Percentiles rank a stretch among this genome's conserved stretches.
Evolutionary conservation across 2,329 filamentous ascomycete species (phyloP).

Genomic region (Nemania diffusa): DNA sequence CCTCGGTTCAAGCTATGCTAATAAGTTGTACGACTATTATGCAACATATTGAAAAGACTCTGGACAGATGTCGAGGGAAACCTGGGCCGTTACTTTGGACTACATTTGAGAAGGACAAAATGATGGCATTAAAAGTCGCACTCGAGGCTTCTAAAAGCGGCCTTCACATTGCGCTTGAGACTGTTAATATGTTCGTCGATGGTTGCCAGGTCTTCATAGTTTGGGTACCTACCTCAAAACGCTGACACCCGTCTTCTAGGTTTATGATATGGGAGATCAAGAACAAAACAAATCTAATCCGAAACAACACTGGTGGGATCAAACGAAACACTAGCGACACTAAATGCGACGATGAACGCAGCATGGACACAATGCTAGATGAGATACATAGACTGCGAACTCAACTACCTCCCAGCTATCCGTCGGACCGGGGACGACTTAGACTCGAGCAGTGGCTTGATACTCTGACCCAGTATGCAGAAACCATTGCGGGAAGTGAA

Average conservation of each 20-base stretch:
- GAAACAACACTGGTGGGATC: neutral
- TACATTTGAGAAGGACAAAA: neutral
- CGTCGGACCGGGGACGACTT: neutral
- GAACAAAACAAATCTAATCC: neutral
- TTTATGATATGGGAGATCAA: neutral
- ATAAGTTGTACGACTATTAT: constrained; percentile 3
- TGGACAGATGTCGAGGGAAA: neutral
- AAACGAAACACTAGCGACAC: neutral
- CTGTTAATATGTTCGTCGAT: constrained; percentile 6
- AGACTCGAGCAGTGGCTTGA: neutral
- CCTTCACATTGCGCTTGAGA: constrained; percentile 12
- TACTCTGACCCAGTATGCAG: neutral
- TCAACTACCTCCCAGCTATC: neutral
- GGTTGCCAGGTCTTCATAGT: neutral
- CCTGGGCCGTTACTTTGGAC: constrained; percentile 6
- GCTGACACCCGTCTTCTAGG: neutral
- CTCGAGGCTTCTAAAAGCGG: constrained; percentile 15
- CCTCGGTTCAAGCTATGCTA: constrained; percentile 1
- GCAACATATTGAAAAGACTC: constrained; percentile 1
- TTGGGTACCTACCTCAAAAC: too few relatives aligned
- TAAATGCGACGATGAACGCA: neutral
- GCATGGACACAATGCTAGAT: neutral
- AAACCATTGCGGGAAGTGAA: neutral
- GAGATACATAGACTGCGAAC: neutral
- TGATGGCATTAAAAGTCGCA: neutral